A percentile compares a stretch with the other conserved stretches of the same genome.
Evolutionary conservation across 495 filamentous ascomycete species (phyloP).

Genomic region (Entonaema liquescens): DNA sequence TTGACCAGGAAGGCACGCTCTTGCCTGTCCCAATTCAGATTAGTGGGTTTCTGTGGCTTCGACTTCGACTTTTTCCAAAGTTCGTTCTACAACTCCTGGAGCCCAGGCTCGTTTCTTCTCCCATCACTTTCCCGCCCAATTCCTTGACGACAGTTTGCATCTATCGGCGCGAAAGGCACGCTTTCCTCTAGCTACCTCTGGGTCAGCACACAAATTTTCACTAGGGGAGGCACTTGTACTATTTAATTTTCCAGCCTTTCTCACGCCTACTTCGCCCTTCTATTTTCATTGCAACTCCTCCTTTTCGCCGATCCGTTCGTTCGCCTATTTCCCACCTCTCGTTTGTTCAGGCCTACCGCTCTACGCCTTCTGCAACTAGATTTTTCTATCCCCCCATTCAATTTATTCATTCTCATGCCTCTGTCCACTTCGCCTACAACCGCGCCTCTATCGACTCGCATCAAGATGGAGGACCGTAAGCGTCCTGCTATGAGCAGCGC

Average conservation of each 20-base stretch:
- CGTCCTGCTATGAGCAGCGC: conserved; percentile 76
- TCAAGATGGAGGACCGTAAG: conserved; percentile 99
- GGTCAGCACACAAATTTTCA: conserved; percentile 1
- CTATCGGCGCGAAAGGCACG: conserved; percentile 23
- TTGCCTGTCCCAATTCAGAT: conserved; percentile 28
- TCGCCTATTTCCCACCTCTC: conserved; percentile 45
- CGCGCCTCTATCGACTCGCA: conserved; percentile 68
- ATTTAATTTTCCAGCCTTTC: conserved; percentile 18
- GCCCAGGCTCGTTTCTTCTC: conserved; percentile 30
- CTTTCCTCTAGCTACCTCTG: neutral
- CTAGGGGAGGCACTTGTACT: conserved; percentile 22
- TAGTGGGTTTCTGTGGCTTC: conserved; percentile 26
- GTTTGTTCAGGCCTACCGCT: conserved; percentile 44
- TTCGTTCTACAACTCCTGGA: conserved; percentile 41
- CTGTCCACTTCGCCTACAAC: conserved; percentile 75
- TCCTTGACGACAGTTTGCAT: conserved; percentile 31
- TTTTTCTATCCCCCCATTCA: conserved; percentile 32
- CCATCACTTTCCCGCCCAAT: conserved; percentile 24
- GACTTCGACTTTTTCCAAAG: conserved; percentile 50
- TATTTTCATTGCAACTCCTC: conserved; percentile 28
- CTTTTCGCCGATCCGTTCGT: conserved; percentile 33
- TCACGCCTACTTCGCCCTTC: conserved; percentile 20
- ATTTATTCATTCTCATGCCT: conserved; percentile 72
- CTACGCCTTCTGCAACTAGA: conserved; percentile 26
- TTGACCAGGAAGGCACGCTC: neutral